Base-by-base conservation (phyloP, 2,329 filamentous ascomycete genomes). In the Ophiostoma ips region DNA sequence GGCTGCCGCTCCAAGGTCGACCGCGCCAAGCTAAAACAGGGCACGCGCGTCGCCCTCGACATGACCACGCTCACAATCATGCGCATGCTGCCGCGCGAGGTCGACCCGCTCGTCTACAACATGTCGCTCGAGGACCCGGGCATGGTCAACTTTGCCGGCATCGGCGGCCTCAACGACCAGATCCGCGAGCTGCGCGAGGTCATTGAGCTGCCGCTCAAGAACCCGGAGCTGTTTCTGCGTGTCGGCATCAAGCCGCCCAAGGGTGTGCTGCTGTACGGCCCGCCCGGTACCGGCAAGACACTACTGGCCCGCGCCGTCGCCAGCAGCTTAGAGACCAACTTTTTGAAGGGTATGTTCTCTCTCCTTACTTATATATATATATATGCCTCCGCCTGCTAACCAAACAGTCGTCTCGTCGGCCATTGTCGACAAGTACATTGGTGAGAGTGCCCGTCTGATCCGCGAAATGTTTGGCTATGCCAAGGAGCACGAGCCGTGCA, bases 1-100 rank as follows among this genome's bases (percentile, higher is more conserved):
- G 92, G 92, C 52, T 98, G 92, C 73, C 83, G 92, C 62, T 95
- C 89, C 55, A 98, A 98, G 70, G 92, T 98, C 62, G 92, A 98
- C 73, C 95, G 94, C 72, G 72, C 75, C 55, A 96, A 95, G 75
- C 73, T 98, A 64, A 98, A 96, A 77, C 92, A 98, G 70, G 94
- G 94, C 61, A 95, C 90, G 28, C 87, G 92, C 62, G 92, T 98
- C 50, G 90, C 92, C 33, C 82, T 98, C 53, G 92, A 98, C 63
- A 98, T 98, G 92, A 98, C 92, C 48, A 98, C 92, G 18, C 84
- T 98, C 59, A 98, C 92, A 54, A 98, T 98, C 68, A 98, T 98
- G 92, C 87, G 92, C 62, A 98, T 98, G 92, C 76, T 98, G 44
- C 94, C 92, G 53, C 84, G 92, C 66, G 92, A 98, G 72, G 94